Evolutionary conservation across 805 yeast species (phyloP), one percentile per base, ranked within the genome.

Genomic region (Hanseniaspora taiwanica): DNA sequence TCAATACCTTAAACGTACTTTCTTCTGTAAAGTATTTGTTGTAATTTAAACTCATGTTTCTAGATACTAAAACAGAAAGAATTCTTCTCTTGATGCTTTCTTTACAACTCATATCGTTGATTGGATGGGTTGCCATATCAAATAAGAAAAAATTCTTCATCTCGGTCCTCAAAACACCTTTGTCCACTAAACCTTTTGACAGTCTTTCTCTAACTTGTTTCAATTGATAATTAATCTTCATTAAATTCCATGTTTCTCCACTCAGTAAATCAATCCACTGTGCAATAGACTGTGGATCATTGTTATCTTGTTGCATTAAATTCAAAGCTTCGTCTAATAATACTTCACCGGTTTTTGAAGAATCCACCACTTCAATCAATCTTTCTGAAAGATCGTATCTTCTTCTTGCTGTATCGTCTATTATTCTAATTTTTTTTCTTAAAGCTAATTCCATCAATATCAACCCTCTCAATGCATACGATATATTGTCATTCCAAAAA

Each of bases 101-200:
- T 62, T 91, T 91, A 38, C 94, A 78, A 47, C 76, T 65, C 35
- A 80, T 71, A 60, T 91, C 98, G 24, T 87, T 80, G 12, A 91
- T 74, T 6, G 98, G 98, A 61, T 93, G 98, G 7, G 98, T 91
- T 23, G 98, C 95, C 96, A 91, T 91, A 60, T 91, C 98, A 52
- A 91, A 91, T 40, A 91, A 66, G 53, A 91, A 76, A 58, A 91
- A 91, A 64, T 85, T 91, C 58, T 87, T 85, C 60, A 94, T 76
- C 62, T 91, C 98, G 6, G 98, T 91, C 64, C 96, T 78, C 54
- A 93, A 71, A 36, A 91, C 79, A 18, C 98, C 97, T 64, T 91
- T 91, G 60, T 91, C 98, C 29, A 93, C 98, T 40, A 91, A 69
- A 1, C 98, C 98, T 62, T 91, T 91, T 41, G 96, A 94, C 47